Evolutionary conservation across 805 yeast species (phyloP), one percentile per base, ranked within the genome.

Genomic region (Yarrowia alimentaria): DNA sequence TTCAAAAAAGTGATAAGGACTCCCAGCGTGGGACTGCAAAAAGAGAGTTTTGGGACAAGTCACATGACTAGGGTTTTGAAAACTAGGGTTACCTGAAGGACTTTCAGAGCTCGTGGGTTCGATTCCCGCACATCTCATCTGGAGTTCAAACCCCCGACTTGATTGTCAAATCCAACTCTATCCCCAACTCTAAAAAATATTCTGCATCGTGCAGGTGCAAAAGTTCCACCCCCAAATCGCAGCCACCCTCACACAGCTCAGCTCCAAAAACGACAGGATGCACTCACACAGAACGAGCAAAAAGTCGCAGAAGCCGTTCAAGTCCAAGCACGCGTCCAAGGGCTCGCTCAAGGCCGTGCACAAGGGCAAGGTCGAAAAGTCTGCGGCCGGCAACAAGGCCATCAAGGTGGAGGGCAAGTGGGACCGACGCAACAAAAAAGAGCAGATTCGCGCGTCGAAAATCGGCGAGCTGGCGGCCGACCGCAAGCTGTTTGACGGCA

Each of bases 321-420:
- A 93, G 65, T 79, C 95, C 2, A 85, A 82, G 64, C 99, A 93
- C 72, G 78, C 96, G 16, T 79, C 95, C 11, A 93, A 93, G 64
- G 85, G 96, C 54, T 79, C 89, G 26, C 67, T 91, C 61, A 94
- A 89, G 64, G 85, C 87, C 57, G 73, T 79, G 54, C 72, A 72
- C 60, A 90, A 70, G 55, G 98, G 98, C 55, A 90, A 88, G 65
- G 86, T 91, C 26, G 98, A 90, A 62, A 85, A 83, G 60, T 68
- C 77, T 2, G 35, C 35, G 18, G 17, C 45, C 6, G 57, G 55
- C 16, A 43, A 32, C 26, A 53, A 56, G 33, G 70, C 74, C 38
- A 75, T 73, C 58, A 33, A 47, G 33, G 33, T 26, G n/a, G 53
- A 59, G 38, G 64, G 76, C n/a, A 77, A 74, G 61, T 61, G 73